Evolutionary conservation across 73 alveolate species (phyloP).

Genomic region (Tetrahymena thermophila): DNA sequence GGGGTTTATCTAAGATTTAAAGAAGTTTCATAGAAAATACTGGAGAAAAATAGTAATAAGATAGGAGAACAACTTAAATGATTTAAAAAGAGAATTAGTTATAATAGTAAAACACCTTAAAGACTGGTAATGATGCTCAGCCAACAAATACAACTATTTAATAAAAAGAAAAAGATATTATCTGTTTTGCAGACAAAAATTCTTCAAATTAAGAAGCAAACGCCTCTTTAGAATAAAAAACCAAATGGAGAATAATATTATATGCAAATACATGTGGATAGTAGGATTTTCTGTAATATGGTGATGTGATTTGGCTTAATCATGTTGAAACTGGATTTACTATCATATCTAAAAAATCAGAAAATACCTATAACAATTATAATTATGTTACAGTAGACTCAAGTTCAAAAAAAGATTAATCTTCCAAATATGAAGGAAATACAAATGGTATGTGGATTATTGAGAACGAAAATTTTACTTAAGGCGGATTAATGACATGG

Average conservation of each 20-base stretch:
- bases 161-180: neutral
- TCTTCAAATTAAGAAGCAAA: neutral
- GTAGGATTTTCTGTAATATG: constrained; percentile 12
- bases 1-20: neutral
- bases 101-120: too few species aligned
- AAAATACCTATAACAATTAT: neutral
- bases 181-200: neutral
- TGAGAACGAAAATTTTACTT: constrained; percentile 15
- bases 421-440: constrained; percentile 28
- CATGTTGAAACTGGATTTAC: constrained; percentile 25
- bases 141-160: neutral
- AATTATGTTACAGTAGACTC: constrained; percentile 8
- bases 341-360: constrained; percentile 13
- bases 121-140: neutral
- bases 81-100: neutral
- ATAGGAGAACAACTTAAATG: neutral
- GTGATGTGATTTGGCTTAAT: constrained; percentile 40
- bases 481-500: constrained; percentile 41
- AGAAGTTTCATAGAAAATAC: neutral
- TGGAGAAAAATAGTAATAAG: neutral
- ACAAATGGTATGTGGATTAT: constrained; percentile 55
- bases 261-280: neutral
- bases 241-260: neutral
- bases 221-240: neutral
- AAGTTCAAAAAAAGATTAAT: constrained; percentile 17